Conservation (phyloP, 805 yeast species). For the Cyberlindnera euphorbiae region DNA sequence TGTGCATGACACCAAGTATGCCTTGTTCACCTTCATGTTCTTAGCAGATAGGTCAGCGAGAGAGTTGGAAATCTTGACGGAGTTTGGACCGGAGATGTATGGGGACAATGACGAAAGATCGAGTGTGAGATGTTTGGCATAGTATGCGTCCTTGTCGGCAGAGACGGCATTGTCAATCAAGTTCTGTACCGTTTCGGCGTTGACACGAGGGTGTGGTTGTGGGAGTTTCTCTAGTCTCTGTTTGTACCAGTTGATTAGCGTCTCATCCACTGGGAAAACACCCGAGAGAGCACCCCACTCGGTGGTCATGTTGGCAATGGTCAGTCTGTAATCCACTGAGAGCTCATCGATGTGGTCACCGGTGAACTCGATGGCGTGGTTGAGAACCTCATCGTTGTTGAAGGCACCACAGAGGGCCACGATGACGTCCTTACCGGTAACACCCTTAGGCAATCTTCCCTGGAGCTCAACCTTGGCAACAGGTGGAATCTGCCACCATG, state of each 20-base stretch:
- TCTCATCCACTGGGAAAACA: conserved; percentile 89
- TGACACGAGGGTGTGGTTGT: conserved; percentile 82
- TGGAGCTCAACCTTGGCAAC: conserved; percentile 88
- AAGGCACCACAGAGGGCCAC: conserved; percentile 92
- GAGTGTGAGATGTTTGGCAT: conserved; percentile 82
- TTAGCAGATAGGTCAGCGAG: conserved; percentile 68
- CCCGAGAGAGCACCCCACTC: conserved; percentile 99
- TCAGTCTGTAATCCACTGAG: conserved; percentile 78
- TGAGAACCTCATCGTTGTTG: conserved; percentile 87
- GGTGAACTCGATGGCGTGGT: conserved; percentile 90
- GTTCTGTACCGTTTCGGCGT: conserved; percentile 48
- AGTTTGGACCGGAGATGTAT: conserved; percentile 92
- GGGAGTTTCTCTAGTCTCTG: conserved; percentile 51
- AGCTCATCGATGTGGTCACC: conserved; percentile 72
- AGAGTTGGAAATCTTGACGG: conserved; percentile 86
- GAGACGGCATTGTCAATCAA: conserved; percentile 37
- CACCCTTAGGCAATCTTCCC: conserved; percentile 79
- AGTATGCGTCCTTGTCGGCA: conserved; percentile 75
- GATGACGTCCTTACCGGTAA: conserved; percentile 94
- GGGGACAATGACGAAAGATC: conserved; percentile 83
- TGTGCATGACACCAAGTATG: conserved; percentile 96
- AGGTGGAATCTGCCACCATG: conserved; percentile 99
- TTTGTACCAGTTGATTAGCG: conserved; percentile 73
- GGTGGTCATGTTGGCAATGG: conserved; percentile 96
- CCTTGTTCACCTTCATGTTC: conserved; percentile 80